Evolutionary conservation across 768 basidiomycete genomes (phyloP).

Genomic region (Boletus rubescentipes): DNA sequence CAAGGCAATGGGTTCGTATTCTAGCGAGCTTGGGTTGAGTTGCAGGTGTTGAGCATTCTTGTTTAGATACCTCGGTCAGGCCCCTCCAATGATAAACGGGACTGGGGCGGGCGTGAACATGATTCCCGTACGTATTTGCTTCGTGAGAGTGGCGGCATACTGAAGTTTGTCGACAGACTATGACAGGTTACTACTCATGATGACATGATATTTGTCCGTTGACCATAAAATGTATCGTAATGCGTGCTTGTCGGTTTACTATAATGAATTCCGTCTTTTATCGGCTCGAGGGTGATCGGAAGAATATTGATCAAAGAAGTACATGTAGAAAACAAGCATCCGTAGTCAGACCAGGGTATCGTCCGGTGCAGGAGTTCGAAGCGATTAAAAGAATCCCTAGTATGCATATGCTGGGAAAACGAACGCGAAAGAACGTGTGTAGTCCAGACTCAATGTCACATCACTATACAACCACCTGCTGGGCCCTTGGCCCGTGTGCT

Average conservation of each 20-base stretch:
- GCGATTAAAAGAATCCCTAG: constrained; percentile 24
- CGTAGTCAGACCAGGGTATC: not conserved
- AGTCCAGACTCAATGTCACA: constrained; percentile 40
- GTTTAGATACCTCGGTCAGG: constrained; percentile 59
- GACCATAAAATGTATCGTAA: constrained; percentile 27
- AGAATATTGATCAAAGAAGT: constrained; percentile 13
- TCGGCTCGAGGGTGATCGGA: not conserved
- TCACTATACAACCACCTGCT: constrained; percentile 54
- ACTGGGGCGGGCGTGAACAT: constrained; percentile 47
- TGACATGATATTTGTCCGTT: not conserved
- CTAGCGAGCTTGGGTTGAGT: not conserved
- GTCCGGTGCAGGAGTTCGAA: not conserved
- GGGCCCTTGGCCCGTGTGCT: constrained; percentile 70
- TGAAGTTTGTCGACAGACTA: constrained; percentile 39
- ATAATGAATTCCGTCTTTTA: constrained; percentile 24
- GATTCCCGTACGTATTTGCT: constrained; percentile 51
- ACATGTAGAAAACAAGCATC: constrained; percentile 4
- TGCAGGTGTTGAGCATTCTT: constrained; percentile 6
- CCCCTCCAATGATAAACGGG: constrained; percentile 59
- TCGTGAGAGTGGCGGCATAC: not conserved
- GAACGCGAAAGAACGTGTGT: constrained; percentile 1
- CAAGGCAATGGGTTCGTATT: constrained; percentile 61
- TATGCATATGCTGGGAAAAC: constrained; percentile 14
- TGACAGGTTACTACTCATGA: constrained; percentile 56
- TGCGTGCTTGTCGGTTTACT: constrained; percentile 20